Percentiles rank a stretch among this genome's conserved stretches.
Evolutionary conservation across 2,329 filamentous ascomycete species (phyloP).

Genomic region (Fusarium longipes): DNA sequence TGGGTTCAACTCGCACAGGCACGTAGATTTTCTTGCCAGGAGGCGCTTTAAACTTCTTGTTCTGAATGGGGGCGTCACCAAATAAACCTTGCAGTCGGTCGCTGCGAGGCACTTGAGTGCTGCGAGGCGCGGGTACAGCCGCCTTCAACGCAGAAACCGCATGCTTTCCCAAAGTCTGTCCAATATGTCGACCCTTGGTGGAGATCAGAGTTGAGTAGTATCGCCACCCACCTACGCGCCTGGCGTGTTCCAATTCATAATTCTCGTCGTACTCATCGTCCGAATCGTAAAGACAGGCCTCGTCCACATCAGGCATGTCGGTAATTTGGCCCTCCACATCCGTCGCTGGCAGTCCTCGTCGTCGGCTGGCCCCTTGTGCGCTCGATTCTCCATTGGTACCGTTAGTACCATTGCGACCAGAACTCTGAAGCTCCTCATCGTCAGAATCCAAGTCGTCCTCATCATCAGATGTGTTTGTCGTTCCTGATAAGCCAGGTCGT

Average conservation of each 20-base stretch:
- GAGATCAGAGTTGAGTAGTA: constrained; percentile 73
- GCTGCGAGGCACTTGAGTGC: constrained; percentile 67
- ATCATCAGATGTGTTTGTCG: constrained; percentile 80
- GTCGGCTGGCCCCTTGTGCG: constrained; percentile 50
- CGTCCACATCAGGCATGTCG: constrained; percentile 67
- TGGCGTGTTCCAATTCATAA: constrained; percentile 81
- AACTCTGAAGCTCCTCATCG: constrained; percentile 62
- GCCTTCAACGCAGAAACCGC: constrained; percentile 59
- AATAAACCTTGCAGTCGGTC: constrained; percentile 65
- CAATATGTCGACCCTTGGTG: constrained; percentile 57
- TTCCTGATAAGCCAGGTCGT: constrained; percentile 78
- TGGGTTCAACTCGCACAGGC: constrained; percentile 93
- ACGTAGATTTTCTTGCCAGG: constrained; percentile 94
- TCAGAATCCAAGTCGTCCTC: constrained; percentile 78
- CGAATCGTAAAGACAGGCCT: constrained; percentile 93
- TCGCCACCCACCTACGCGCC: constrained; percentile 78
- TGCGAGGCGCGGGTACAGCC: constrained; percentile 66
- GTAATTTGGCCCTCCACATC: constrained; percentile 89
- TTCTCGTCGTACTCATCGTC: constrained; percentile 79
- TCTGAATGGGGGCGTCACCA: constrained; percentile 65
- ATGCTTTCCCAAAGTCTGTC: constrained; percentile 57
- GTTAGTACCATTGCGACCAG: constrained; percentile 37
- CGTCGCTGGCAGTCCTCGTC: constrained; percentile 56
- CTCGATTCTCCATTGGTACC: constrained; percentile 52
- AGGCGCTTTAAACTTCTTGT: constrained; percentile 75